Evolutionary conservation across 2,329 filamentous ascomycete species (phyloP), one percentile per base, ranked within the genome.

Genomic region (Sarocladium oryzae): DNA sequence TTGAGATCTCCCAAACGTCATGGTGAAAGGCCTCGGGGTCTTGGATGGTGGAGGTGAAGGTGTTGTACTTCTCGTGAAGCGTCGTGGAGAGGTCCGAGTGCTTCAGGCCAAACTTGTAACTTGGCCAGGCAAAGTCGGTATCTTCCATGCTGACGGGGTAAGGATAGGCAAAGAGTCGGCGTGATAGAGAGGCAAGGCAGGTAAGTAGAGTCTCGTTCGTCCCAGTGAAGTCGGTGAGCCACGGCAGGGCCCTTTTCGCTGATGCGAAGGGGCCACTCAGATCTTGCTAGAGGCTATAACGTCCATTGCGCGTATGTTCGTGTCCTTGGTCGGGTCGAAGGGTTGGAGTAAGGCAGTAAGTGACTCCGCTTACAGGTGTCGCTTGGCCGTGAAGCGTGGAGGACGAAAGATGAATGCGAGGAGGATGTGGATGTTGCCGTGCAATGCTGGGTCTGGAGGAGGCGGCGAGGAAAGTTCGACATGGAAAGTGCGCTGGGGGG

Each of bases 41-140:
- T 60, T 81, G 78, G 26, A 82, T 74, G 41, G 73, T 68, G 49
- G 75, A 75, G 49, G 74, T 66, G 51, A 81, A 67, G 45, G 79
- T 82, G 66, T 82, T 82, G 67, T 81, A 82, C 61, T 76, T 74
- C 56, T 80, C 75, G 58, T 82, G 77, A 11, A 82, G 73, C 50
- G 73, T 77, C 50, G 74, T 76, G 61, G 75, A 75, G 64, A 82
- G 75, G 59, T 81, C 78, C 52, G 75, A 73, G 61, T 73, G 73
- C 71, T 78, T 80, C 73, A 82, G 74, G 60, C 77, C 78, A 69
- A 82, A 82, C 64, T 82, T 82, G 78, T 79, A 82, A 58, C 75
- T 73, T 38, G 79, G 79, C 79, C 79, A 82, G 58, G 71, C 68
- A 61, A 66, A 69, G 56, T 65, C 69, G 28, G 70, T 72, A 52